Evolutionary conservation across 108 stramenopile species (phyloP), one percentile per base, ranked within the genome.

Genomic region (Pelagomonas calceolata): DNA sequence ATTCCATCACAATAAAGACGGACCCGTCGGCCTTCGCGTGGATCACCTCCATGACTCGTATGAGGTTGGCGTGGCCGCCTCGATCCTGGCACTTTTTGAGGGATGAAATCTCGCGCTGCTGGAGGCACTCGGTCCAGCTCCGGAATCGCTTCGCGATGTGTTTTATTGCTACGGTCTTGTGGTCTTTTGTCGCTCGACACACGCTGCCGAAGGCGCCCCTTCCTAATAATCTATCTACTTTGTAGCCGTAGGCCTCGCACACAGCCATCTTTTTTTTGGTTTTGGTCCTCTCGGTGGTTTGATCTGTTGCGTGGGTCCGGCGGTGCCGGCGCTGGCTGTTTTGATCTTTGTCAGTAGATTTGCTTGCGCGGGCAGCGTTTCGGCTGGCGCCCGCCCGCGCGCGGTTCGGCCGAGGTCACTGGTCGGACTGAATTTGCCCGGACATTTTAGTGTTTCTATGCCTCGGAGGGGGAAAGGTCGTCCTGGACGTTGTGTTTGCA

Each of bases 61-160:
- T 66, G 67, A 76, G 66, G 76, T 76, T 71, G 0, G 35, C 36
- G 71, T 76, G 76, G 46, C 65, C 30, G 12, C 30, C 29, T 21
- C 26, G 21, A 17, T 26, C 1, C 51, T 60, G 51, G 21, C 71
- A 18, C 37, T 35, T 21, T 9, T 43, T 43, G 34, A 76, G 36
- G 34, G 70, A 32, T 21, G 16, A 26, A 0, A 76, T 37, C 60
- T 76, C 76, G 10, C 76, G 76, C 21, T 72, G 76, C 39, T 63
- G 63, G 34, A 75, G 37, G 30, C 68, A 68, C 51, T 75, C 75
- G 32, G 64, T 31, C 69, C 68, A 75, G 12, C 45, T 30, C n/a
- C 31, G 70, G 70, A 70, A 71, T 30, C 51, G 51, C 21, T 26
- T 17, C 51, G 51, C 29, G 51, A 60, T 60, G 51, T 60, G 51